phyloP scores from a whole-genome alignment of 1,139 yeast species.

The Zygoascus sp. region DNA sequence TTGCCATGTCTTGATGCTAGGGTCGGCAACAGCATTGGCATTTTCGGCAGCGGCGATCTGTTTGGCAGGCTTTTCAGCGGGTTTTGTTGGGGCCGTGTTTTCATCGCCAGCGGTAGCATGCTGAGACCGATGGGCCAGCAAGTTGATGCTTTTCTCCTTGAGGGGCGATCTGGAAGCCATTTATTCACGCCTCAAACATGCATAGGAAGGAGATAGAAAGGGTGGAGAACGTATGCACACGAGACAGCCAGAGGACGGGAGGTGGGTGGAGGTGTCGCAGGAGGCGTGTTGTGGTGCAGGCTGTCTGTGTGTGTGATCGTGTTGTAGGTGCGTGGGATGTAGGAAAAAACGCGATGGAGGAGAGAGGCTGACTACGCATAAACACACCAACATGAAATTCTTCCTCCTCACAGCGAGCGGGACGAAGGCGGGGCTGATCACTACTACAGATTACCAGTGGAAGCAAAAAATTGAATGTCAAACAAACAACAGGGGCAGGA shows the following conservation, averaged over 20 bases:
- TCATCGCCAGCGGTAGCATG: background rate
- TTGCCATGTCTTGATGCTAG: constrained; percentile 53
- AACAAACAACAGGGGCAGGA: too few species aligned
- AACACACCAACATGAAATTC: too few species aligned
- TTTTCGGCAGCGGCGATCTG: too few species aligned
- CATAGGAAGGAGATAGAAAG: background rate
- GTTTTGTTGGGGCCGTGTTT: background rate
- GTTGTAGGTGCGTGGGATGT: too few species aligned
- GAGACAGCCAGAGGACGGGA: background rate
- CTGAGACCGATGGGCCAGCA: constrained; percentile 5
- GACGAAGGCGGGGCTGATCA: too few species aligned
- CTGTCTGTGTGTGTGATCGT: too few species aligned
- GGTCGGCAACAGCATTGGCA: constrained; percentile 2
- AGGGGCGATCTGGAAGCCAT: constrained; percentile 16
- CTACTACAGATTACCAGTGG: too few species aligned
- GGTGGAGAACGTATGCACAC: background rate
- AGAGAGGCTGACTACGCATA: too few species aligned
- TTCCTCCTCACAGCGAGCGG: too few species aligned
- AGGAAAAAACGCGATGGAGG: too few species aligned
- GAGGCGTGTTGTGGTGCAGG: too few species aligned
- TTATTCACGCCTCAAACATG: background rate
- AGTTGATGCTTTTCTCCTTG: constrained; percentile 16
- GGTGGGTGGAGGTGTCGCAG: background rate
- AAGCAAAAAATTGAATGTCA: too few species aligned
- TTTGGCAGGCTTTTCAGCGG: background rate